Evolutionary conservation across 1,284 basidiomycete genomes (phyloP), one percentile per base, ranked within the genome.

Genomic region (Rhodotorula mucilaginosa): DNA sequence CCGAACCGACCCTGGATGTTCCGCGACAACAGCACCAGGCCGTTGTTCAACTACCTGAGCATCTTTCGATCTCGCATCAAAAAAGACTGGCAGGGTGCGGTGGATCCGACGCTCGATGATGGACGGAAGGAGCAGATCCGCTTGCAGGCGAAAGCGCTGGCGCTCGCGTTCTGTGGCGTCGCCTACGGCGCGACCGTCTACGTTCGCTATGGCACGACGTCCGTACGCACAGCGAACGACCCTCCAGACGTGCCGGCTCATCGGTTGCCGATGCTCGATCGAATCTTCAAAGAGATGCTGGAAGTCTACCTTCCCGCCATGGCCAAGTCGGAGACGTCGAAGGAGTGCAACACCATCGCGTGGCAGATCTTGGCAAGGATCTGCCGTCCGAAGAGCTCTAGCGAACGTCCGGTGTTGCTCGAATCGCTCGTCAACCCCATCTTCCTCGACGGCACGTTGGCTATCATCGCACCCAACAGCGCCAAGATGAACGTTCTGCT

Each of bases 341-440:
- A 44, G 6, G 59, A 61, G 13, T 49, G 57, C 2, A 47, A 59
- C 21, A 13, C 2, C 5, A 57, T 72, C 44, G 73, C 51, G 0
- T 74, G 73, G 73, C 8, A 19, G 6, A 39, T 65, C 34, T 59
- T 74, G 54, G 29, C 66, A 1, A 56, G 64, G 13, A 63, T 74
- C 57, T 29, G 68, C n/a, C 68, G 70, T 0, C 65, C 70, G 1
- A 65, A 58, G 5, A 57, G 48, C 2, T 29, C 26, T 0, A 10
- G 16, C 26, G 62, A 64, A 34, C n/a, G 12, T 8, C 15, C 26
- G 10, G 67, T 68, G 3, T 29, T 16, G 5, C 65, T 74, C 59
- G 70, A 74, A 15, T 49, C 57, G 31, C 68, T 74, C 62, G 48
- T 74, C 65, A 74, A 74, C 60, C 54, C 67, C 12, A 39, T 57